Evolutionary conservation across 345 rosid genomes (phyloP).

Genomic region (Hypericum androsaemum): DNA sequence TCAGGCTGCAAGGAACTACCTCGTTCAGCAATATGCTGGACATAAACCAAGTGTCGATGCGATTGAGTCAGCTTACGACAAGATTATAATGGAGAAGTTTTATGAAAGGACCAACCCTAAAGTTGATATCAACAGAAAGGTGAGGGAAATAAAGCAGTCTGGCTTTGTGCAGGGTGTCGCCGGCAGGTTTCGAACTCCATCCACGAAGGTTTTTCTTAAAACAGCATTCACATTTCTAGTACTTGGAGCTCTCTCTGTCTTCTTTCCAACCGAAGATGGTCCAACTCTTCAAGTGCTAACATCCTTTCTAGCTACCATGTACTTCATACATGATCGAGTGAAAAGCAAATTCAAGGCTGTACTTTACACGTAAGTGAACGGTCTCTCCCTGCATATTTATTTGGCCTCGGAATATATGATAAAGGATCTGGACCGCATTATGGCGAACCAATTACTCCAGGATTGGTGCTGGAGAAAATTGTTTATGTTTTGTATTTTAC

Average conservation of each 20-base stretch:
- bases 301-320: conserved; percentile 65
- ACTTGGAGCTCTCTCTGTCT: conserved; percentile 62
- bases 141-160: conserved; percentile 65
- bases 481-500: no score
- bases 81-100: conserved; percentile 88
- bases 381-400: background rate
- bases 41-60: conserved; percentile 93
- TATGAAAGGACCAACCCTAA: conserved; percentile 79
- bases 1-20: conserved; percentile 83
- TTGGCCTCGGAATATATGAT: no score
- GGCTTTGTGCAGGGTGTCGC: conserved; percentile 49
- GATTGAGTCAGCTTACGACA: conserved; percentile 85
- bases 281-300: conserved; percentile 82
- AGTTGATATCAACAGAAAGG: conserved; percentile 61
- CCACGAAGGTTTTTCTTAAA: conserved; percentile 45
- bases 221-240: conserved; percentile 55
- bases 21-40: conserved; percentile 58
- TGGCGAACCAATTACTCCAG: no score
- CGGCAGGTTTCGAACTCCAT: conserved; percentile 69
- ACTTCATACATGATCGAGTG: conserved; percentile 65
- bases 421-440: no score
- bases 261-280: conserved; percentile 96
- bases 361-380: conserved; percentile 59
- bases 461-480: no score
- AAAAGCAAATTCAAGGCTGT: conserved; percentile 62